A percentile compares a stretch with the other conserved stretches of the same genome.
Evolutionary conservation across 75 land plant genomes (phyloP).

Genomic region (Adiantum capillusveneris): DNA sequence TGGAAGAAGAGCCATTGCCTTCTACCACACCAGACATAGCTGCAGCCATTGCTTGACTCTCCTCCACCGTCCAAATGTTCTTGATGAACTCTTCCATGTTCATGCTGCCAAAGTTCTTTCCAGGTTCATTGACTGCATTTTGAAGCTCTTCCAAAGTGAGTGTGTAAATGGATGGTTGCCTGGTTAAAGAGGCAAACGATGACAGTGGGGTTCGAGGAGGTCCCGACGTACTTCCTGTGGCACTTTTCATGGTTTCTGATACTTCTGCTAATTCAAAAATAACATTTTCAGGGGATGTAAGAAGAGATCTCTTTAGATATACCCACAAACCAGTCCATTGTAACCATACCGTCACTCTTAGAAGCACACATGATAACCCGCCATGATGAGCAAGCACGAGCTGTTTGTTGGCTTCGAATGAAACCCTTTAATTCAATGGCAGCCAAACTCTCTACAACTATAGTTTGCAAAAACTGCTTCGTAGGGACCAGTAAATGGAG

Average conservation of each 20-base stretch:
- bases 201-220: slow-evolving; percentile 4
- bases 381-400: too few relatives aligned
- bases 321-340: too few relatives aligned
- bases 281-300: too few relatives aligned
- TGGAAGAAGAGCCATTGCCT: slow-evolving; percentile 5
- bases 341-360: too few relatives aligned
- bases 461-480: too few relatives aligned
- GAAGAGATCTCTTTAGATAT: too few relatives aligned
- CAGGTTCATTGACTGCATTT: slow-evolving; percentile 53
- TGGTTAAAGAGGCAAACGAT: slow-evolving; percentile 7
- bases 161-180: slow-evolving; percentile 71
- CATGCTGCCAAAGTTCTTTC: slow-evolving; percentile 73
- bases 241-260: neutral
- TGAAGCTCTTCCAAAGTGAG: slow-evolving; percentile 91
- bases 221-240: neutral
- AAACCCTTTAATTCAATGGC: too few relatives aligned
- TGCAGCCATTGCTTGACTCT: slow-evolving; percentile 40
- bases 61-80: slow-evolving; percentile 56
- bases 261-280: too few relatives aligned
- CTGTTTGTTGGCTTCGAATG: too few relatives aligned
- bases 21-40: slow-evolving; percentile 21
- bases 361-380: too few relatives aligned
- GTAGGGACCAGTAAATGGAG: too few relatives aligned
- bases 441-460: too few relatives aligned
- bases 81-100: slow-evolving; percentile 77